Evolutionary conservation across 306 rosid genomes (phyloP), one percentile per base, ranked within the genome.

Genomic region (Abrus pulchellus): DNA sequence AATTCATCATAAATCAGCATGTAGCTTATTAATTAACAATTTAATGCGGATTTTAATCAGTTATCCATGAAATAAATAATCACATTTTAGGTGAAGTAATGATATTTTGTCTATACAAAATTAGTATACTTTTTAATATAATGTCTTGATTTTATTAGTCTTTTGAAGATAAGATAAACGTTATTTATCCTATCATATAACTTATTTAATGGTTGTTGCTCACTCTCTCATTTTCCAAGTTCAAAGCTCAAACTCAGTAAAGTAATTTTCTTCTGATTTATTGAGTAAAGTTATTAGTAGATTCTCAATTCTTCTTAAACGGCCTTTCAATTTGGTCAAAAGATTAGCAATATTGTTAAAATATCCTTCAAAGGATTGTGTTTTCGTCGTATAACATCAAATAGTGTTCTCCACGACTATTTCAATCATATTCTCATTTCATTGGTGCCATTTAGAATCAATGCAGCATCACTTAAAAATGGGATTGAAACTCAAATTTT

Each of bases 21-120:
- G 44, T 4, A 62, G 64, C 67, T 61, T 59, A 13, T 61, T 59
- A 13, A 44, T 50, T 53, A 62, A 48, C 72, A 62, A 62, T 80
- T 71, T 40, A 8, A 20, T 69, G 63, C 41, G 27, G 20, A 20
- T 20, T 20, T 20, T 20, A 20, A 20, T 20, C 20, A 20, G 20
- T 20, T 20, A 20, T 20, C 20, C 20, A 20, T 20, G 20, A 20
- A 20, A 20, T 20, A 20, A 20, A 20, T 20, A 20, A 20, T 20
- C 20, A 20, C 20, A 20, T 20, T 20, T 20, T 20, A 20, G 20
- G 20, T 20, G 20, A 20, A 20, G 20, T 20, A 20, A 20, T 20
- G 20, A 20, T 20, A 20, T 20, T 20, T 20, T 20, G 20, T 20
- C 20, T 20, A 20, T 20, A 20, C 20, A 20, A 20, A 20, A 20